Conservation (phyloP, 352 stramenopile species). For the Pythium insidiosum region DNA sequence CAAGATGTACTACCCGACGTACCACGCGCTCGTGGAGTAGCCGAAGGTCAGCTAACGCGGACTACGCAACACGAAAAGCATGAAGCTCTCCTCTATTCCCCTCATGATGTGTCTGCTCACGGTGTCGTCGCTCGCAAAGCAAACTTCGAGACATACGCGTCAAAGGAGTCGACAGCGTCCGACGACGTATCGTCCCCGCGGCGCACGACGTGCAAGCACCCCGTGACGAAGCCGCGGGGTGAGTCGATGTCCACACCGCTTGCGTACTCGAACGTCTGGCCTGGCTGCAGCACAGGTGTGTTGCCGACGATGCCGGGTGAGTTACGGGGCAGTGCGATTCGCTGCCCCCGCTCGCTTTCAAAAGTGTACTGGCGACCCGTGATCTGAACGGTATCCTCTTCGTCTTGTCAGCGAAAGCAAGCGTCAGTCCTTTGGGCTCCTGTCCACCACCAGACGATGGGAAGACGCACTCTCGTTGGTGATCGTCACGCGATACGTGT, state of each 20-base stretch:
- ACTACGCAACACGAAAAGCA: too few relatives aligned
- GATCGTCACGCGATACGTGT: constrained; percentile 74
- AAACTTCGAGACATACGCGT: constrained; percentile 66
- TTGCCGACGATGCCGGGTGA: constrained; percentile 64
- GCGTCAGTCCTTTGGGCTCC: too few relatives aligned
- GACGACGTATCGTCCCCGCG: constrained; percentile 13
- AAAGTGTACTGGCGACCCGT: constrained; percentile 73
- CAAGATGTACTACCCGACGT: constrained; percentile 95
- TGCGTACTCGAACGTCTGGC: constrained; percentile 74
- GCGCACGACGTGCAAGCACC: constrained; percentile 55
- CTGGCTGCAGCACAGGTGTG: constrained; percentile 50
- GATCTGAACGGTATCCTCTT: constrained; percentile 46
- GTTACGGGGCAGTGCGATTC: constrained; percentile 45
- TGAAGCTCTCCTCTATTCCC: too few relatives aligned
- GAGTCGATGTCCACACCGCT: constrained; percentile 72
- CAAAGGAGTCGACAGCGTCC: constrained; percentile 37
- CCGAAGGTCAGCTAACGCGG: too few relatives aligned
- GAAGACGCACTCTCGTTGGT: constrained; percentile 52
- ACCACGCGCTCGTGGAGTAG: constrained; percentile 90
- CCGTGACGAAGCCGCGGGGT: constrained; percentile 41
- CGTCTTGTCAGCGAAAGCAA: too few relatives aligned
- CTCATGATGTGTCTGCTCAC: too few relatives aligned
- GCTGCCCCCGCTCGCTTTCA: constrained; percentile 54
- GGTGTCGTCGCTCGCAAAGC: constrained; percentile 19
- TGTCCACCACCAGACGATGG: too few relatives aligned